phyloP scores from a whole-genome alignment of 345 rosid species.

The Rhodamnia rubescens region DNA sequence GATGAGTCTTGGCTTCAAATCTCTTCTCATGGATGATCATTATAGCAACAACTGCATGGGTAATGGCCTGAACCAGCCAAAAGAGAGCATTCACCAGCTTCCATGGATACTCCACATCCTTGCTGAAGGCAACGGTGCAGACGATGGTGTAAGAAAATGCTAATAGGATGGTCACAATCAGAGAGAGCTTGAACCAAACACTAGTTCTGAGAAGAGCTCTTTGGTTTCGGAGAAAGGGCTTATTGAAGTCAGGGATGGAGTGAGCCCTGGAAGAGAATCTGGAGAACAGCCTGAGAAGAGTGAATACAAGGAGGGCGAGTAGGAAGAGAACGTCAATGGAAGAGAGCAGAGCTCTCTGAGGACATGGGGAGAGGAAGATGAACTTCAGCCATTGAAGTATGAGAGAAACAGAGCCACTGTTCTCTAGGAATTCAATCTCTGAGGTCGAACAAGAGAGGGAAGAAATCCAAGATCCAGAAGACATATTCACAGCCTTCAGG shows the following conservation, averaged over 20 bases:
- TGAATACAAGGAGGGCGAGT: conserved; percentile 31
- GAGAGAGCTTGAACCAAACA: conserved; percentile 47
- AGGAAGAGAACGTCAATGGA: conserved; percentile 43
- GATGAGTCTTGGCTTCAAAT: conserved; percentile 50
- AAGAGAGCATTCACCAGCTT: conserved; percentile 35
- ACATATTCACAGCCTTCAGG: conserved; percentile 8
- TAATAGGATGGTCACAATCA: conserved; percentile 26
- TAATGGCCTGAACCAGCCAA: conserved; percentile 69
- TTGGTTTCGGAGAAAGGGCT: conserved; percentile 44
- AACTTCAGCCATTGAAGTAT: conserved; percentile 63
- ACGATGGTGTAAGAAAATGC: conserved; percentile 30
- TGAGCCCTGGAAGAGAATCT: conserved; percentile 18
- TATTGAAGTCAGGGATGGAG: conserved; percentile 22
- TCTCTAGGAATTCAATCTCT: conserved; percentile 14
- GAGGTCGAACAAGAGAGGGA: conserved; percentile 55
- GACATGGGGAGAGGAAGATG: conserved; percentile 66
- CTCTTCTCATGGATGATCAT: conserved; percentile 62
- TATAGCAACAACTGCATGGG: conserved; percentile 47
- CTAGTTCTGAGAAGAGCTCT: conserved; percentile 21
- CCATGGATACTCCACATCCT: conserved; percentile 17
- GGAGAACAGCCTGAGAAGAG: conserved; percentile 32
- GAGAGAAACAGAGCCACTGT: conserved; percentile 21
- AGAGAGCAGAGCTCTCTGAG: conserved; percentile 62
- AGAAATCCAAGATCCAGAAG: conserved; percentile 43
- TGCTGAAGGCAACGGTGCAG: conserved; percentile 41